Percentiles rank a stretch among this genome's conserved stretches.
Evolutionary conservation across 2,329 filamentous ascomycete genomes (phyloP).

Genomic region (Colletotrichum navitas): DNA sequence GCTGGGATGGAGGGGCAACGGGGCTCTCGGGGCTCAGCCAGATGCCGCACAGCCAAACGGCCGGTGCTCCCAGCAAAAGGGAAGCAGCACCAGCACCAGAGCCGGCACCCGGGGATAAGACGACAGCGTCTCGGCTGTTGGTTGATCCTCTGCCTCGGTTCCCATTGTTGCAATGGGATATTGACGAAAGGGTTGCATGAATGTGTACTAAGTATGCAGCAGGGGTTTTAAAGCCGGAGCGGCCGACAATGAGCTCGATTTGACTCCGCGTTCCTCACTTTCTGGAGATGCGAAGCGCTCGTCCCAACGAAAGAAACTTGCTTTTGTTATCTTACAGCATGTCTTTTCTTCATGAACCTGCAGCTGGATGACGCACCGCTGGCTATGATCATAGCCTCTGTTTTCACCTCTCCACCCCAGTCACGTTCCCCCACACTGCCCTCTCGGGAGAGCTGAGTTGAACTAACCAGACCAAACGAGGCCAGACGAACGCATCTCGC

Average conservation of each 20-base stretch:
- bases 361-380: constrained; percentile 15
- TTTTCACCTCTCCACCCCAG: not conserved
- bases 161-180: not conserved
- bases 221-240: constrained; percentile 34
- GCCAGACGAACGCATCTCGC: not conserved
- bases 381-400: not conserved
- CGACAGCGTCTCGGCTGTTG: constrained; percentile 31
- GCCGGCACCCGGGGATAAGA: constrained; percentile 24
- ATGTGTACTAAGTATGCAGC: constrained; percentile 14
- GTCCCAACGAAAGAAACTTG: constrained; percentile 20
- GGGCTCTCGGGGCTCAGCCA: constrained; percentile 2
- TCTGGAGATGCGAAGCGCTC: not conserved
- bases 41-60: not conserved
- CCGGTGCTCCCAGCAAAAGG: constrained; percentile 3
- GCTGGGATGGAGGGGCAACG: constrained; percentile 27
- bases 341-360: constrained; percentile 2
- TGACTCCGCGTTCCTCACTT: not conserved
- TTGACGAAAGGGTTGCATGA: constrained; percentile 9
- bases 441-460: constrained; percentile 6
- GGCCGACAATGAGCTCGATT: constrained; percentile 26
- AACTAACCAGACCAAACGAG: constrained; percentile 6
- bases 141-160: constrained; percentile 4
- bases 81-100: not conserved
- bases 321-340: constrained; percentile 32
- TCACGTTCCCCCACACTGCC: constrained; percentile 20